Base-by-base conservation (phyloP, 495 filamentous ascomycete species). In the Haplographium delicatum region DNA sequence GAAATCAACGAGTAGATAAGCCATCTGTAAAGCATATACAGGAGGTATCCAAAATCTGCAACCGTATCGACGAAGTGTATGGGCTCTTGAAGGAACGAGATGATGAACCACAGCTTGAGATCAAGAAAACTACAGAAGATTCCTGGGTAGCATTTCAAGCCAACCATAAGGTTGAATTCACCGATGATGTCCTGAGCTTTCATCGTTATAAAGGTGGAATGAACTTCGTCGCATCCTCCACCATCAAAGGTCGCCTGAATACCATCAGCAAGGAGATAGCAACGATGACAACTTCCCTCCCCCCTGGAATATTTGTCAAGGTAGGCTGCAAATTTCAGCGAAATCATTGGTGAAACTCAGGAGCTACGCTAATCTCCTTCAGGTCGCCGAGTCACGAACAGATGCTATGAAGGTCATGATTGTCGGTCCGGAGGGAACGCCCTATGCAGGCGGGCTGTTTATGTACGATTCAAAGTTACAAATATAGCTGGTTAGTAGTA, bases 361-460 rank as follows among this genome's bases (percentile, higher is more conserved):
- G n/a, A n/a, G n/a, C 11, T 7, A 5, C 9, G 35, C 35, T 39
- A 11, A 39, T 19, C 7, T 39, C 22, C 4, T 7, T n/a, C 11
- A 39, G 35, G 35, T 79, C 46, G 73, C 73, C 15, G 64, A 69
- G 15, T 70, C 66, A 3, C 67, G 80, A 0, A 67, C 73, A 2
- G 81, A 83, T 58, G 57, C 78, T 13, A 71, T 83, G 62, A 82
- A 81, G 57, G 58, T 73, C 19, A 47, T 85, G 53, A 82, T 85
- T 22, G 60, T 77, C 7, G 81, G 80, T 0, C 76, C 79, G 3
- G 57, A 53, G 10, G 70, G 62, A 8, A 82, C 81, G 8, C 81
- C 81, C 11, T 84, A 85, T 68, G 75, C 81, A 54, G 62, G 75
- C 33, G 81, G 79, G 1, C 53, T 82, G 10, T 84, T 82, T 59